Evolutionary conservation across 1,284 basidiomycete species (phyloP), one percentile per base, ranked within the genome.

Genomic region (Volvariella volvacea): DNA sequence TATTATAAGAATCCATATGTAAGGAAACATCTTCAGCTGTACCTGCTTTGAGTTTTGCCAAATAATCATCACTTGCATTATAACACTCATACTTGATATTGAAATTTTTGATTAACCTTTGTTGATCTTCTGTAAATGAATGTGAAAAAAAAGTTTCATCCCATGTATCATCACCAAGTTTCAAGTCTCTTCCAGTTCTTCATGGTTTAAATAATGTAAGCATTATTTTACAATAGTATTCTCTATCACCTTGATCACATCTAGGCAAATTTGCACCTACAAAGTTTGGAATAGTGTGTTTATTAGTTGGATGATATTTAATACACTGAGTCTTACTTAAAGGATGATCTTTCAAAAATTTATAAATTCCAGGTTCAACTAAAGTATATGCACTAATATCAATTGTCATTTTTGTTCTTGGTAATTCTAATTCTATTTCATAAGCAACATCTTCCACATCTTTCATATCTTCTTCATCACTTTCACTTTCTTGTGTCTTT

Each of bases 151-250:
- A 61, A 2, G 52, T 41, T 28, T 56, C 52, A 46, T 52, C 46
- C 57, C 60, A 63, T 1, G 41, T 25, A 9, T 50, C n/a, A 16
- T 43, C 9, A 1, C 10, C 8, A 15, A 4, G 19, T 47, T 55
- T 57, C 7, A 60, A 36, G 36, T 54, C 49, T 6, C 16, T 3
- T 3, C 46, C 51, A 31, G 34, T 30, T 14, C 50, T 42, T 54
- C 60, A 59, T 3, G 57, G 59, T 22, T 53, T 55, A 39, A 60
- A 61, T 8, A 62, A 45, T 0, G 56, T 54, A 2, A 62, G 44
- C 58, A 63, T 63, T 4, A 55, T 57, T 4, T 30, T 22, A 36
- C 57, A 60, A 37, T 62, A 62, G 41, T 47, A 54, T 46, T 60
- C 54, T 8, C 50, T 19, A 32, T 62, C 55, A 2, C 50, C 50